These are phyloP conservation scores for Hibiscus mutabilis DNA, from an alignment of 345 rosid genomes.

Conservation along the genomic window DNA sequence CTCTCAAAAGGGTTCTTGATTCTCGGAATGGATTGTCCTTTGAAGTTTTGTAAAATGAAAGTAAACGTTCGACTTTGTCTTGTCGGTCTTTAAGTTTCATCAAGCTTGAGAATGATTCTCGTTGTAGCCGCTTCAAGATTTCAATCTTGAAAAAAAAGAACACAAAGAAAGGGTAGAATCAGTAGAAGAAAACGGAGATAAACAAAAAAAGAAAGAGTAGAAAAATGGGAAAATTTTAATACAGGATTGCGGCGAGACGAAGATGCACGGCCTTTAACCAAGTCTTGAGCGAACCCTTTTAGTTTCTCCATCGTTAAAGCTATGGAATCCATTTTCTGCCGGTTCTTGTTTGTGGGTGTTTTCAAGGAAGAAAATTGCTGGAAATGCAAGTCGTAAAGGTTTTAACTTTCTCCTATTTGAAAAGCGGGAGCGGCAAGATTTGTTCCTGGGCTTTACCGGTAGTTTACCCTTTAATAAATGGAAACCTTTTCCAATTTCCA, in stretches of 20 bases:
- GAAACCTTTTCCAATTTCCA: not conserved
- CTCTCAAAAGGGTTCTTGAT: constrained; percentile 52
- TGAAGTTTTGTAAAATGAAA: constrained; percentile 44
- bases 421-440: constrained; percentile 13
- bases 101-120: constrained; percentile 75
- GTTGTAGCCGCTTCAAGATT: constrained; percentile 85
- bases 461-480: too few relatives aligned
- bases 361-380: not conserved
- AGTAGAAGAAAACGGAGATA: not conserved
- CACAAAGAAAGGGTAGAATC: not conserved
- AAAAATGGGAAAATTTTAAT: not conserved
- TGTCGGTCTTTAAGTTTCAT: constrained; percentile 90
- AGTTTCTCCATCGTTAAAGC: constrained; percentile 39
- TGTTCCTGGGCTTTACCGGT: not conserved
- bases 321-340: constrained; percentile 44
- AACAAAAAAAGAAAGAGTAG: not conserved
- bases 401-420: not conserved
- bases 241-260: constrained; percentile 65
- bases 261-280: constrained; percentile 30
- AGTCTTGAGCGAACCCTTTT: constrained; percentile 47
- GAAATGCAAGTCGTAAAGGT: not conserved
- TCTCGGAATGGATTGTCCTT: constrained; percentile 60
- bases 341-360: not conserved
- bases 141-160: constrained; percentile 51
- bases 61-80: constrained; percentile 66